Percentiles rank a stretch among this genome's conserved stretches.
These are phyloP conservation scores for Boletus rubescentipes DNA, from an alignment of 768 basidiomycete genomes.

Conservation along the genomic window DNA sequence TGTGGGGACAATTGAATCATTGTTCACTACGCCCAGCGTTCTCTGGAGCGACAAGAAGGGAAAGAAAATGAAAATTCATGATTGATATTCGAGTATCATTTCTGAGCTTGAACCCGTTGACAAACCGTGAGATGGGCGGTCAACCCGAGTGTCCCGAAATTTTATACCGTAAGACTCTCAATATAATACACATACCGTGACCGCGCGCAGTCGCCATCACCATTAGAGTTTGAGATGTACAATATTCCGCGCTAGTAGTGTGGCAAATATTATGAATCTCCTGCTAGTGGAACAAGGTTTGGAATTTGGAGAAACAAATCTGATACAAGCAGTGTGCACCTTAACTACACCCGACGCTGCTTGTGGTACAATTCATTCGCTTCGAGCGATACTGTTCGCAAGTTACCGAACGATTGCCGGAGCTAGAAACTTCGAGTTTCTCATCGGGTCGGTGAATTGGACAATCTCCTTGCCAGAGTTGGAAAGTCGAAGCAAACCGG, in stretches of 20 bases:
- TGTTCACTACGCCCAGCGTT: background rate
- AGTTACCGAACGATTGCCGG: constrained; percentile 13
- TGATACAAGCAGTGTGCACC: constrained; percentile 16
- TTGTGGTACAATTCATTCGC: constrained; percentile 26
- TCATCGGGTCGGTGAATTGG: background rate
- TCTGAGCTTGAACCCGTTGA: constrained; percentile 16
- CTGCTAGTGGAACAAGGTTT: constrained; percentile 28
- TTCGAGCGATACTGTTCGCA: constrained; percentile 15
- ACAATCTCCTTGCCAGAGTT: background rate
- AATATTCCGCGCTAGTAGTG: background rate
- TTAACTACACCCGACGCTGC: constrained; percentile 22
- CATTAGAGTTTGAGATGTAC: background rate
- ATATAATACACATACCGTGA: constrained; percentile 11
- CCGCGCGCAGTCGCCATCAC: background rate
- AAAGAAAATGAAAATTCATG: background rate
- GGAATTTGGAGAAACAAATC: constrained; percentile 4
- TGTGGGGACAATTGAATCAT: constrained; percentile 9
- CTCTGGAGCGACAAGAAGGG: background rate
- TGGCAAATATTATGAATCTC: background rate
- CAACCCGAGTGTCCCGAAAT: background rate
- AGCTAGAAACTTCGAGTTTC: background rate
- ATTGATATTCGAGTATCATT: background rate
- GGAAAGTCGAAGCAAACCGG: background rate
- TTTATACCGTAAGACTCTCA: background rate
- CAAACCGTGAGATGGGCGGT: constrained; percentile 14